Base-by-base conservation (phyloP, 176 grass and related monocot genomes). In the Panicum miliaceum region DNA sequence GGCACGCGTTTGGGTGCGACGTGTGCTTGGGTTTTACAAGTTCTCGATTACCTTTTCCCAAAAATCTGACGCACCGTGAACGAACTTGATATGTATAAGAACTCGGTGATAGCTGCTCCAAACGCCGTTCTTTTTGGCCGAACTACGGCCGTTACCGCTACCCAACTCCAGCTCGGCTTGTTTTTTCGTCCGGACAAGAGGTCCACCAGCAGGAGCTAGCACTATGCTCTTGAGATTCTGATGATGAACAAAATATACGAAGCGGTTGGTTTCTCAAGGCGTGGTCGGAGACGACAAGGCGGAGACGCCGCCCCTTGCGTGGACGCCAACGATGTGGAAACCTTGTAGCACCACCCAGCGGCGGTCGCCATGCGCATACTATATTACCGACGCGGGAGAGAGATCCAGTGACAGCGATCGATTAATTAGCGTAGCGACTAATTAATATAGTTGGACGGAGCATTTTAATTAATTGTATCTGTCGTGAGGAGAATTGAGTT, bases 301-400 rank as follows among this genome's bases (percentile, higher is more conserved):
- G 41, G 57, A 22, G 25, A 63, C 13, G 22, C 66, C 45, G 71
- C 18, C 82, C 59, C 59, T 58, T 75, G 57, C 75, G 75, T 87
- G 77, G 85, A 81, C 77, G 59, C 78, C 78, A 57, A 73, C 85
- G 26, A 66, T 38, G 85, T 25, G 14, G 6, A 32, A 40, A 19
- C 8, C 37, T 34, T 16, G 54, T 83, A 58, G 19, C 20, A 57
- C n/a, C 57, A 26, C 20, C 57, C 57, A 26, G n/a, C 26, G 10
- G 57, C n/a, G n/a, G 9, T 26, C 57, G n/a, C 12, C 57, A 26
- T 12, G n/a, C 57, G n/a, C 9, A 9, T 41, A 68, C 3, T 68
- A 40, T 68, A n/a, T 68, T 41, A 5, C 36, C 36, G 61, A 64
- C 27, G 27, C 13, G 14, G 27, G 4, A 16, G 25, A 34, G 12